Base-by-base conservation (phyloP, 2,329 filamentous ascomycete genomes). In the Xylariaceae sp. region DNA sequence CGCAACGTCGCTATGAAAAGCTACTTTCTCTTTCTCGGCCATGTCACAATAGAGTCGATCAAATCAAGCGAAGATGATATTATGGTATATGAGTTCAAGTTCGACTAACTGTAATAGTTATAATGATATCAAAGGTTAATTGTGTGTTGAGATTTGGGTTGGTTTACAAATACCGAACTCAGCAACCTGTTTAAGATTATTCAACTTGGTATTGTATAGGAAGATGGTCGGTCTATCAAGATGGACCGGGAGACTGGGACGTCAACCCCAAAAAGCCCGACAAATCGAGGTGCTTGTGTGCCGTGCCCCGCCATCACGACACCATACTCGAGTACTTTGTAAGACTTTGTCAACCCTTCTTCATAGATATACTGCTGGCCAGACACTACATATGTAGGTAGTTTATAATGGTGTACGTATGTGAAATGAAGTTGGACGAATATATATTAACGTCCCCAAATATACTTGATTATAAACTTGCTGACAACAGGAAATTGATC, bases 21-120 rank as follows among this genome's bases (percentile, higher is more conserved):
- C 14, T 26, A n/a, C 23, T 41, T 57, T 59, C 46, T 56, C 23
- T 41, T 57, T 59, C 46, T 56, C 50, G 44, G 54, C 12, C 56
- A 61, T 59, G 14, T 9, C 48, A 46, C 32, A 3, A 37, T 12
- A 37, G 3, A 37, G 32, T 3, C 14, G 26, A 29, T 16, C 32
- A 3, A 12, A 3, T 37, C 12, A 37, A 37, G 3, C 14, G 32
- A 37, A 4, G 32, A 29, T 37, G 12, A 16, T 16, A 37, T 26
- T 9, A 26, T 9, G 23, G 23, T 37, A 37, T 37, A 37, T 37
- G 32, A 12, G 5, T 37, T 29, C n/a, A 29, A 29, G 26, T 10
- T 29, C 6, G 26, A 29, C 26, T 5, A 29, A 10, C 10, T 6
- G 26, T 5, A 29, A 29, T 29, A 10, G 6, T 29, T 29, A 6